Base-by-base conservation (phyloP, 2,329 filamentous ascomycete genomes). In the Alternaria sp. region DNA sequence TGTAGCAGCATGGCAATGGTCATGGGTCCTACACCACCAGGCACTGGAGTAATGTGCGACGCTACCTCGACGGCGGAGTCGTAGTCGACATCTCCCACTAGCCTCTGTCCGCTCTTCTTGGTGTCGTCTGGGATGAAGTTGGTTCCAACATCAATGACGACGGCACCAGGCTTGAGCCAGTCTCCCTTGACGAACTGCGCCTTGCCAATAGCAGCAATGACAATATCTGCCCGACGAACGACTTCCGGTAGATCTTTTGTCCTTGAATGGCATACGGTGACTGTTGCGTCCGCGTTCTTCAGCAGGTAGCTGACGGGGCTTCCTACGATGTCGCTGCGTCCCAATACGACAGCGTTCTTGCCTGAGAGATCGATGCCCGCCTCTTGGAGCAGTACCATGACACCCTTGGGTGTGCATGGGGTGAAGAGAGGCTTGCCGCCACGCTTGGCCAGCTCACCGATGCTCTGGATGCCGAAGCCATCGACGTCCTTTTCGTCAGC, bases 1-100 rank as follows among this genome's bases (percentile, higher is more conserved):
- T 96, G 91, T 70, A 99, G 82, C 46, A 99, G 84, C 95, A 99
- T 99, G 60, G 95, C 95, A 63, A 99, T 93, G 3, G 95, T 99
- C 95, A 99, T 99, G 50, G 95, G 95, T 0, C 95, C 95, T 58
- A 99, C 95, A 78, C 95, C 95, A 56, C 95, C 95, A 1, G 95
- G 95, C 2, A 99, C 95, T 1, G 95, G 95, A 2, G 95, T 99
- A 73, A 99, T 97, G 72, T 91, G 86, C 2, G 93, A 97, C 21
- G 93, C 95, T 40, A 97, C 90, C 75, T 96, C 84, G 14, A 85
- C 85, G 14, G 94, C 94, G 41, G 90, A 88, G 51, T 93, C 92
- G 70, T 88, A 98, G 72, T 99, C 93, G 40, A 99, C 95, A 77
- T 99, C 95, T 60, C 95, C 95, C 6, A 98, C 94, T 23, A 99